Base-by-base conservation (phyloP, 306 rosid genomes). In the Ormosia semicastrata region DNA sequence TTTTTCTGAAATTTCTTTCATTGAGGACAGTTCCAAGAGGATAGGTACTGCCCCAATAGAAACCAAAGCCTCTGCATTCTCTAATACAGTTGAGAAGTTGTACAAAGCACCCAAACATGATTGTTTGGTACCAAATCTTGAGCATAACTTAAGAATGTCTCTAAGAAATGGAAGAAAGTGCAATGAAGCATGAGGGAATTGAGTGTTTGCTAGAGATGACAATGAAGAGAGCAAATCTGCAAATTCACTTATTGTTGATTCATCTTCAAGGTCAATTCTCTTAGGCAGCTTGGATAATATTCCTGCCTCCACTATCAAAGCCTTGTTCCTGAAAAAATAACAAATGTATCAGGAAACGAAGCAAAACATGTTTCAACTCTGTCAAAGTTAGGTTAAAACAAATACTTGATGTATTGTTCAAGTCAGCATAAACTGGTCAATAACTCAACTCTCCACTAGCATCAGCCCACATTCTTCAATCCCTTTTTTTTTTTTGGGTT, bases 221-320 rank as follows among this genome's bases (percentile, higher is more conserved):
- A 90, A 49, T 43, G 88, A 82, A 50, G 87, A 41, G 17, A 93
- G 56, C 71, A 90, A 67, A 8, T 87, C 85, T 40, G 90, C 69
- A 64, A 87, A 80, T 56, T 81, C 92, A 79, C 82, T 86, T 71
- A 52, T 89, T 69, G 90, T 79, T 63, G 86, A 56, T 79, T 85
- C 93, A 72, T 93, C 91, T 39, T 85, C 47, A 78, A 58, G 75
- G 50, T 81, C 88, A 64, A 83, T 66, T 63, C 82, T 83, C 58
- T 81, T 87, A 36, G 95, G 92, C 66, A 91, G 72, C 49, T 82
- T 87, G 63, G 81, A 85, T 47, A 89, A 70, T 44, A 91, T 85
- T 86, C 90, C 91, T 78, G 91, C 91, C 81, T 87, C 97, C 83
- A 89, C 85, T 82, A 89, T 84, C 64, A 89, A 84, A 53, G 90